Evolutionary conservation across 1,139 yeast species (phyloP), one percentile per base, ranked within the genome.

Genomic region (Debaryomycetaceae sp.): DNA sequence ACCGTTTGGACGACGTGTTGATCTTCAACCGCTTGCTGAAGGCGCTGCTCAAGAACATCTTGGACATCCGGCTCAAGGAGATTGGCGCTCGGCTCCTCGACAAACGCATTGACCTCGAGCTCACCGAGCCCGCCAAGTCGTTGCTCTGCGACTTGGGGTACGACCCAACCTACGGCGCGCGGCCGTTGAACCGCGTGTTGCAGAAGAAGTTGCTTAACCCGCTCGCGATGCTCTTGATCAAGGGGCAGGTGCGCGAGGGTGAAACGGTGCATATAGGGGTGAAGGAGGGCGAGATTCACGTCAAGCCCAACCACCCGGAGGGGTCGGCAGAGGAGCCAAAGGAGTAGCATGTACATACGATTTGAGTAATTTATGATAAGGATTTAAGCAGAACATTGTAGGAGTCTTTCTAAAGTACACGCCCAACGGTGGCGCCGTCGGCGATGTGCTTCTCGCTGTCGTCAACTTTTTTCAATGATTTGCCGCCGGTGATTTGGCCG

Each of bases 101-200:
- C 32, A 81, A 89, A 56, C 71, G 96, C 47, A 91, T 91, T 48
- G 61, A 57, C 3, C 58, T 91, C 34, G 58, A 67, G 0, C 66
- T 91, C 16, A 49, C 71, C 1, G 70, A 66, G 10, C 75, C 68
- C 9, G 93, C 93, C 3, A 85, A 83, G 56, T 70, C 66, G 10
- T 78, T 91, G 80, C 65, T 91, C 26, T 80, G 89, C 4, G 79
- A 81, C 22, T 64, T 82, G 43, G 98, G 98, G 3, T 91, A 89
- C 53, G 96, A 89, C 50, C 86, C 86, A 19, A 56, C 78, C 27
- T 91, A 89, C 49, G 98, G 98, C 44, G 98, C 98, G 1, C 75
- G 98, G 52, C 98, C 98, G 5, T 71, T 91, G 52, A 91, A 91
- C 65, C 75, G 98, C 46, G 73, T 88, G 23, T 77, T 91, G 38